Conservation (phyloP, 1,284 basidiomycete species). For the Cryptococcus jaspeensis region DNA sequence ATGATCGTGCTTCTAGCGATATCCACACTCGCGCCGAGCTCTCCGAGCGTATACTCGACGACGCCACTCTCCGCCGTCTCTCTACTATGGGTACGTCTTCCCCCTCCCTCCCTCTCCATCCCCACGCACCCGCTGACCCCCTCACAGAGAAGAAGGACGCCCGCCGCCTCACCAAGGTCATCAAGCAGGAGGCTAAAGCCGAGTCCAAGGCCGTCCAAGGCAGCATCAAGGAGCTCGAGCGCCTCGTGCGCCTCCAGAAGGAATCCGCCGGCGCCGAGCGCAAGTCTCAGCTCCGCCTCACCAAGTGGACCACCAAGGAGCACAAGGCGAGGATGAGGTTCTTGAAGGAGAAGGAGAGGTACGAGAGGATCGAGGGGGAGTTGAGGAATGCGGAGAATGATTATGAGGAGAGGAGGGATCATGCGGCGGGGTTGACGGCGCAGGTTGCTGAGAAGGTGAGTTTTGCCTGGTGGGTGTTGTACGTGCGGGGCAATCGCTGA, state of each 20-base stretch:
- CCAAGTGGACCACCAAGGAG: conserved; percentile 49
- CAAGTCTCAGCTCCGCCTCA: conserved; percentile 46
- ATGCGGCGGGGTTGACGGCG: conserved; percentile 44
- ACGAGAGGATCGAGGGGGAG: conserved; percentile 48
- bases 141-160: conserved; percentile 47
- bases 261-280: conserved; percentile 50
- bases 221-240: conserved; percentile 51
- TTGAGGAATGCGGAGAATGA: conserved; percentile 50
- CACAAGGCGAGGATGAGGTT: conserved; percentile 52
- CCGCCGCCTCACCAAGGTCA: conserved; percentile 47
- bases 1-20: conserved; percentile 26
- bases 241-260: conserved; percentile 46
- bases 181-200: conserved; percentile 50
- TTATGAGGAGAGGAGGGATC: conserved; percentile 49
- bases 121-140: not conserved
- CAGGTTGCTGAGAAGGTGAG: conserved; percentile 39
- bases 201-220: conserved; percentile 45
- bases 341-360: conserved; percentile 52
- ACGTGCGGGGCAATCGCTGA: not conserved
- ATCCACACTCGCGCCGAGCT: conserved; percentile 47
- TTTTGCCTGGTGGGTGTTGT: not conserved
- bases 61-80: conserved; percentile 33
- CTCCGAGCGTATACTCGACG: conserved; percentile 41
- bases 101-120: not conserved
- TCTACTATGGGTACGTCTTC: conserved; percentile 32